Evolutionary conservation across 1,284 basidiomycete genomes (phyloP).

Genomic region (Cronartium ribicola): DNA sequence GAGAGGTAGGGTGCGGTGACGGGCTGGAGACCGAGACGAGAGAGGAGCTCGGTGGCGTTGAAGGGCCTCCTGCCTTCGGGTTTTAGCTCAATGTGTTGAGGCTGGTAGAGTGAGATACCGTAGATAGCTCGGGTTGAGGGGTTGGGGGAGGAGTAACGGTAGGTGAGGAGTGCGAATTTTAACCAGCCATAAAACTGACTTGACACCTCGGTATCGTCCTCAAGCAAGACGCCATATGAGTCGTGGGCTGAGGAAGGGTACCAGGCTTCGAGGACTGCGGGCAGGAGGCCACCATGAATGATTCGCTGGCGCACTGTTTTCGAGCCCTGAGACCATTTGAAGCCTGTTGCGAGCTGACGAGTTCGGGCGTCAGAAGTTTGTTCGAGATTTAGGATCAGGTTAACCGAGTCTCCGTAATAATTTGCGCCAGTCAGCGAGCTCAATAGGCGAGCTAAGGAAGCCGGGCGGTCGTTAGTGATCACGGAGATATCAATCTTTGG

Average conservation of each 20-base stretch:
- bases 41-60: constrained; percentile 62
- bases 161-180: constrained; percentile 68
- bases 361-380: constrained; percentile 66
- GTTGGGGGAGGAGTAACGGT: constrained; percentile 57
- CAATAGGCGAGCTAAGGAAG: constrained; percentile 66
- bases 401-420: constrained; percentile 65
- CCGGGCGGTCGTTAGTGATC: constrained; percentile 69
- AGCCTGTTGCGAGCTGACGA: constrained; percentile 56
- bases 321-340: constrained; percentile 60
- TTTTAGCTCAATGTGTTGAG: constrained; percentile 69
- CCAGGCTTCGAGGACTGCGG: constrained; percentile 78
- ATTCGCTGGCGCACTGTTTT: constrained; percentile 62
- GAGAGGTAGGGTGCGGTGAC: constrained; percentile 69
- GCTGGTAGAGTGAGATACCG: constrained; percentile 76
- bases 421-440: constrained; percentile 60
- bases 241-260: constrained; percentile 65
- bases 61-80: constrained; percentile 65
- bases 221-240: constrained; percentile 69
- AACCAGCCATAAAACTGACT: constrained; percentile 75
- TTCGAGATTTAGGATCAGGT: constrained; percentile 67
- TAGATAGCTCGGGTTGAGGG: constrained; percentile 58
- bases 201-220: constrained; percentile 77
- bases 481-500: constrained; percentile 66
- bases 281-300: constrained; percentile 67
- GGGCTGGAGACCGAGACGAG: constrained; percentile 53